phyloP scores from a whole-genome alignment of 1,139 yeast genomes.

The Sugiyamaella xylanicola region DNA sequence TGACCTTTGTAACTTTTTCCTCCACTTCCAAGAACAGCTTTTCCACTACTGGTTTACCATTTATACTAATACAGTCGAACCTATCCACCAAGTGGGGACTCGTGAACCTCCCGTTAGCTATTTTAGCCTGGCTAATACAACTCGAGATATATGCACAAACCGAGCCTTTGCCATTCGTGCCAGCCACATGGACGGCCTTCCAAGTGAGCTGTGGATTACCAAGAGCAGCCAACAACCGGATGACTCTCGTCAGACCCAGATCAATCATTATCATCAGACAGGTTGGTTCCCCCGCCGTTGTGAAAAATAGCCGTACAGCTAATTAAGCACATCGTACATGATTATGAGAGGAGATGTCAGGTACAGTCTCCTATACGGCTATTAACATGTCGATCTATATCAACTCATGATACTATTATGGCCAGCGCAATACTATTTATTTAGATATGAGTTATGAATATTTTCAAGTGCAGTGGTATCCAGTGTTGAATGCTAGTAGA shows the following conservation, averaged over 20 bases:
- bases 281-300: no score
- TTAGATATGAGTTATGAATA: no score
- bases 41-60: slow-evolving; percentile 57
- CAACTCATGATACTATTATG: no score
- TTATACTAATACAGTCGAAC: slow-evolving; percentile 73
- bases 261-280: slow-evolving; percentile 48
- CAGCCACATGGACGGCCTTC: slow-evolving; percentile 80
- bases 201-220: slow-evolving; percentile 69
- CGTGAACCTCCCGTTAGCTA: slow-evolving; percentile 75
- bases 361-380: no score
- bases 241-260: slow-evolving; percentile 67
- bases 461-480: no score
- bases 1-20: slow-evolving; percentile 41
- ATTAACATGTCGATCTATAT: no score
- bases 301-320: no score
- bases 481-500: no score
- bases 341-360: no score
- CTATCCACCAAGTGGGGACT: slow-evolving; percentile 79
- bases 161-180: slow-evolving; percentile 95
- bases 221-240: slow-evolving; percentile 55
- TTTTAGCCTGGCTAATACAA: slow-evolving; percentile 52
- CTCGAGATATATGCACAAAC: slow-evolving; percentile 78
- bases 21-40: slow-evolving; percentile 52
- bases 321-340: no score
- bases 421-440: no score